Conservation (phyloP, 441 rosid species). For the Adansonia grandidieri region DNA sequence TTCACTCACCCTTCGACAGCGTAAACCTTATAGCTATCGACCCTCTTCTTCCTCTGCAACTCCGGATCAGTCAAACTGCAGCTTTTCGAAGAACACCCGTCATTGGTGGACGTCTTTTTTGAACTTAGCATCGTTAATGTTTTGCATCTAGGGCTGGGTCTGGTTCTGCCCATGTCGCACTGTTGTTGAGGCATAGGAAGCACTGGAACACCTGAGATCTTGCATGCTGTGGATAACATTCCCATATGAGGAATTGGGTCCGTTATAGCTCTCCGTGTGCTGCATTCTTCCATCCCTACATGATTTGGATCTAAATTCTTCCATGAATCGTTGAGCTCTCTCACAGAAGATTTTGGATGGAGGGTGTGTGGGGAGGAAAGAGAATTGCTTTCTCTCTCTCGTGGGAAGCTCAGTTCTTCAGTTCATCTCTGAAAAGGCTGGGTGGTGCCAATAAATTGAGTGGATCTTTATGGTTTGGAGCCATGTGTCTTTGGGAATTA, state of each 20-base stretch:
- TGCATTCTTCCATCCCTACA: conserved; percentile 41
- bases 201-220: conserved; percentile 73
- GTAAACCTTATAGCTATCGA: conserved; percentile 71
- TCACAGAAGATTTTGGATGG: neutral
- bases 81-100: conserved; percentile 42
- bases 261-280: conserved; percentile 35
- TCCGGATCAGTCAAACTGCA: conserved; percentile 67
- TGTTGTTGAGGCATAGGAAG: conserved; percentile 48
- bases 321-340: conserved; percentile 34
- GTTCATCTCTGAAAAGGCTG: neutral
- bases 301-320: conserved; percentile 58
- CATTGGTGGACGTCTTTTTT: conserved; percentile 52
- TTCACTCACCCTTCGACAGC: conserved; percentile 69
- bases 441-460: neutral
- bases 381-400: neutral
- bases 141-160: conserved; percentile 29
- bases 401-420: neutral
- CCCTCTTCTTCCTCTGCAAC: conserved; percentile 73
- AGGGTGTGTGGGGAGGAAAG: neutral
- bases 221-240: conserved; percentile 43
- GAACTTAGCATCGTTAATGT: conserved; percentile 37
- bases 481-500: conserved; percentile 10
- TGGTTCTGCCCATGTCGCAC: conserved; percentile 36
- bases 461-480: conserved; percentile 14
- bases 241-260: conserved; percentile 23